Conservation (phyloP, 176 grass and related monocot genomes). For the Eragrostis nindensis region DNA sequence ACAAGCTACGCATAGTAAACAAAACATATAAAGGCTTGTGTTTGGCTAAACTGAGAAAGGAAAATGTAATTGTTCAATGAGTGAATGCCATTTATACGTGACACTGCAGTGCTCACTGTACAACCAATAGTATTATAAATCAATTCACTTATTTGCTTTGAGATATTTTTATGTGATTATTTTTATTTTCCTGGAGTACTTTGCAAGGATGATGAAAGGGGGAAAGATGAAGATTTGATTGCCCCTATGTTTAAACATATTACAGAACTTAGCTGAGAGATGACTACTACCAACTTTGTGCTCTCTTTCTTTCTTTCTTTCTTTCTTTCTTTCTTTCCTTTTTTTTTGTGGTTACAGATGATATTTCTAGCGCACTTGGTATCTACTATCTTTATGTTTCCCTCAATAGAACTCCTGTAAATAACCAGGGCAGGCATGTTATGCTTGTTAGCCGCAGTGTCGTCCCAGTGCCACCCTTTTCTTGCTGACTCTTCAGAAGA, state of each 20-base stretch:
- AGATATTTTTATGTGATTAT: background rate
- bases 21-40: background rate
- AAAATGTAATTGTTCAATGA: background rate
- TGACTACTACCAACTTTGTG: constrained; percentile 5
- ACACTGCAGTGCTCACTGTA: background rate
- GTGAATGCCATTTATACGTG: background rate
- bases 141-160: constrained; percentile 14
- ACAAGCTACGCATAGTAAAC: constrained; percentile 6
- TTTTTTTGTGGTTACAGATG: constrained; percentile 19
- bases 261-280: background rate
- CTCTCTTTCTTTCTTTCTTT: too few relatives aligned
- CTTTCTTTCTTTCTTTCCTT: constrained; percentile 1
- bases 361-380: constrained; percentile 2
- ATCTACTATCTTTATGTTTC: background rate
- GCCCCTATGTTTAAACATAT: background rate
- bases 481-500: constrained; percentile 20
- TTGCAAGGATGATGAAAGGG: background rate
- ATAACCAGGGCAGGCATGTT: background rate
- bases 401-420: constrained; percentile 8
- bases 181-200: background rate
- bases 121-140: background rate
- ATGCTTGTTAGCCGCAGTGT: constrained; percentile 9
- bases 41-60: constrained; percentile 14
- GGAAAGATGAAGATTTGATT: background rate
- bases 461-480: constrained; percentile 7